phyloP scores from a whole-genome alignment of 768 basidiomycete genomes.

The Pleurotus salmoneostramineus region DNA sequence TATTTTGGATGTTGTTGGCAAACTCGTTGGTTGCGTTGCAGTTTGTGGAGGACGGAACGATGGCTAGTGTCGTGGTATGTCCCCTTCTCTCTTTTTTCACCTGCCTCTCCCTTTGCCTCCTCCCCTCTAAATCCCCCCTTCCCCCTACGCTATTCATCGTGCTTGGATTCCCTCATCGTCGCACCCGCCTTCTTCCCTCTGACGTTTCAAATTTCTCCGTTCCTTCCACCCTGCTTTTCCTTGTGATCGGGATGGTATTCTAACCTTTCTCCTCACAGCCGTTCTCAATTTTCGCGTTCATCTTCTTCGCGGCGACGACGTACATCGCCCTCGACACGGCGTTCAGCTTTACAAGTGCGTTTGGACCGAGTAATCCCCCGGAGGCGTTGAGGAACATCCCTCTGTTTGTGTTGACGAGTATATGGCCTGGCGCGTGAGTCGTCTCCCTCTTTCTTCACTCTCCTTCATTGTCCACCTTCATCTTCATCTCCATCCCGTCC shows the following conservation, averaged over 20 bases:
- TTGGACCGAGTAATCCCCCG: constrained; percentile 59
- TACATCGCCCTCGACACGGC: constrained; percentile 87
- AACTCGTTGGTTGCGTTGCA: constrained; percentile 84
- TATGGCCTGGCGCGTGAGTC: constrained; percentile 77
- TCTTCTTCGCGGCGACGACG: constrained; percentile 66
- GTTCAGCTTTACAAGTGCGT: constrained; percentile 56
- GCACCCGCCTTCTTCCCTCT: neutral
- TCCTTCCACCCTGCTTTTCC: constrained; percentile 30
- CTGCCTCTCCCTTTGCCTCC: too few species aligned
- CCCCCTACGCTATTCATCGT: too few species aligned
- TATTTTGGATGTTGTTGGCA: constrained; percentile 78
- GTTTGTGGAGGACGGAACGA: constrained; percentile 87
- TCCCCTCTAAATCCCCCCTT: too few species aligned
- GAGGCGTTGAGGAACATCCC: constrained; percentile 58
- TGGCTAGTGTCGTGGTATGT: constrained; percentile 63
- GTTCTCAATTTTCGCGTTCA: constrained; percentile 47
- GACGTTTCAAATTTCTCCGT: constrained; percentile 58
- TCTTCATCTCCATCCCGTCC: too few species aligned
- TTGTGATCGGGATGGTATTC: too few species aligned
- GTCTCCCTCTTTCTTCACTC: neutral
- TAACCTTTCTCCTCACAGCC: constrained; percentile 40
- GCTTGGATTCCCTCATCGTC: neutral
- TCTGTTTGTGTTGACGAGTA: constrained; percentile 75
- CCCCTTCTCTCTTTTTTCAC: constrained; percentile 2
- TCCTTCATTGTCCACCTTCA: too few species aligned